These are phyloP conservation scores for Suillus variegatus DNA, from an alignment of 768 basidiomycete species.

Conservation along the genomic window DNA sequence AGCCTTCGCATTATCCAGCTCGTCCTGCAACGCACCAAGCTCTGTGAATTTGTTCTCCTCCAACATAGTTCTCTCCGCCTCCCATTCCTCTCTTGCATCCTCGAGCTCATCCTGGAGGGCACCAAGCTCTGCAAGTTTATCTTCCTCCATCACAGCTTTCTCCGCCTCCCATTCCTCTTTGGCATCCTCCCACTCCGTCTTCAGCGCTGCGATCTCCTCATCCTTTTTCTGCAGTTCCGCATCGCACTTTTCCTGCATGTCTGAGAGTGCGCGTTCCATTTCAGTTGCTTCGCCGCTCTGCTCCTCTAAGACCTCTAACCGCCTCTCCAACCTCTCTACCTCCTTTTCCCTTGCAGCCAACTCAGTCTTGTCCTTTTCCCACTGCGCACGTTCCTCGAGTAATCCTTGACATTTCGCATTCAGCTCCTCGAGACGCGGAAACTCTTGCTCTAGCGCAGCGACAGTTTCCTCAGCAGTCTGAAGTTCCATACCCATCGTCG, in stretches of 20 bases:
- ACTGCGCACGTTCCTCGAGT: slow-evolving; percentile 47
- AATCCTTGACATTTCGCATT: slow-evolving; percentile 49
- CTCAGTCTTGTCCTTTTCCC: slow-evolving; percentile 48
- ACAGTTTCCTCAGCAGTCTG: slow-evolving; percentile 70
- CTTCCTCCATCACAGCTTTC: slow-evolving; percentile 47
- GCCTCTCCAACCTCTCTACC: slow-evolving; percentile 40
- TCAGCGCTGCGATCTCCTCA: slow-evolving; percentile 38
- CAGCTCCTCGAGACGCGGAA: slow-evolving; percentile 50
- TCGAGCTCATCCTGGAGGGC: slow-evolving; percentile 53
- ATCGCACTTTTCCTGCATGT: slow-evolving; percentile 34
- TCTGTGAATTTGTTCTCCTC: slow-evolving; percentile 53
- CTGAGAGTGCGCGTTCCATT: slow-evolving; percentile 40
- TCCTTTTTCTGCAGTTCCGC: slow-evolving; percentile 44
- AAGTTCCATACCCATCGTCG: slow-evolving; percentile 62
- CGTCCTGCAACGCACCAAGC: slow-evolving; percentile 45
- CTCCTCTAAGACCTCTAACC: slow-evolving; percentile 45
- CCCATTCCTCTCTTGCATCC: slow-evolving; percentile 33
- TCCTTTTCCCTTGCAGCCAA: slow-evolving; percentile 39
- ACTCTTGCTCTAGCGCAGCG: slow-evolving; percentile 53
- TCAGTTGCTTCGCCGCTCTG: slow-evolving; percentile 43
- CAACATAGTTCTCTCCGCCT: slow-evolving; percentile 35
- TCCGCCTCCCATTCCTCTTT: slow-evolving; percentile 53
- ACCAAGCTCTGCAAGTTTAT: slow-evolving; percentile 48
- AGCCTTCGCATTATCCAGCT: slow-evolving; percentile 45
- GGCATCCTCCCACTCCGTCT: slow-evolving; percentile 44